Evolutionary conservation across 768 basidiomycete genomes (phyloP), one percentile per base, ranked within the genome.

Genomic region (Boletus rufocinnamomeus): DNA sequence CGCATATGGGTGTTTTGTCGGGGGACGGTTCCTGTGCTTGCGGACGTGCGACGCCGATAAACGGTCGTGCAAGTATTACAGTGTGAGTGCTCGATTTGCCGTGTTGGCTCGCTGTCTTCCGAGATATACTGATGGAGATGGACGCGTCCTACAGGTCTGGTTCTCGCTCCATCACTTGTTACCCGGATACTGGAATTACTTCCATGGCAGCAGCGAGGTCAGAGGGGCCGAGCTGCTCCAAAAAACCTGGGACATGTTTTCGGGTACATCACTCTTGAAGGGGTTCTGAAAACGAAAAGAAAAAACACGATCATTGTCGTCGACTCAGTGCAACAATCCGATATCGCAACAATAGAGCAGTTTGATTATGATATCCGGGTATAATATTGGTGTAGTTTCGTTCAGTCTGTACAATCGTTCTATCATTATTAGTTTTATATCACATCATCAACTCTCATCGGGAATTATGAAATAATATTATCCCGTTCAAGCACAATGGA

Each of bases 51-150:
- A 61, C 8, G 72, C 62, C 2, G 76, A 77, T 16, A 73, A 70
- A 27, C 62, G 59, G 21, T 76, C 75, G 11, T 77, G 74, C 62
- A 76, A 72, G 30, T 69, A 66, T 52, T 76, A 76, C 30, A 76
- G 77, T 35, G 75, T 77, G 10, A 57, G 75, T 69, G 13, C 1
- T 34, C 32, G 9, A 19, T 25, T n/a, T n/a, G n/a, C n/a, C n/a
- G n/a, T n/a, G n/a, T n/a, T n/a, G n/a, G n/a, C n/a, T n/a, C n/a
- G n/a, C n/a, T n/a, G n/a, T 28, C 28, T 34, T 37, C 16, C 0
- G 1, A 3, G 4, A 35, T 38, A 3, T 47, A 21, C 45, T 61
- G 50, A 68, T 16, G 9, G 7, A 17, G 6, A 28, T 16, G 35
- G 11, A 1, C 2, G n/a, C 14, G 10, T 41, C 10, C 0, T 16